Conservation (phyloP, 2,329 filamentous ascomycete genomes). For the Ophiostoma sp. region DNA sequence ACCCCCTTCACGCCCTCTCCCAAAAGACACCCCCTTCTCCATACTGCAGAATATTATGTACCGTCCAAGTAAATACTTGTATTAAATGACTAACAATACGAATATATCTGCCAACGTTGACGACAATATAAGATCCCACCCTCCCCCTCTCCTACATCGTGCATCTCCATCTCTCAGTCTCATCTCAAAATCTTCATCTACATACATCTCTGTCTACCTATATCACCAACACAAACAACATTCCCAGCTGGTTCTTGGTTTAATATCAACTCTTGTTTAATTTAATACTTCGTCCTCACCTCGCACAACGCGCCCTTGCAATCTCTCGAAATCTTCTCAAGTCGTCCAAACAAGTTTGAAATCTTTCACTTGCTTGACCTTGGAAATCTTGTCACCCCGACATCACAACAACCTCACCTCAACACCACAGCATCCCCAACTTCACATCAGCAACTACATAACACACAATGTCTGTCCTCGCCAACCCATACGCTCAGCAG, state of each 20-base stretch:
- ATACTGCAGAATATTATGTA: not conserved
- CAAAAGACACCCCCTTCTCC: conserved; percentile 8
- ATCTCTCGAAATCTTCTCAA: not conserved
- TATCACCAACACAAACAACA: conserved; percentile 25
- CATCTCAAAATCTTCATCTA: conserved; percentile 21
- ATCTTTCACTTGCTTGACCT: not conserved
- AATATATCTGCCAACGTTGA: conserved; percentile 4
- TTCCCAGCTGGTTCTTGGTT: conserved; percentile 36
- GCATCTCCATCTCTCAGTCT: conserved; percentile 13
- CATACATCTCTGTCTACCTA: conserved; percentile 21
- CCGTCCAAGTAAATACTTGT: not conserved
- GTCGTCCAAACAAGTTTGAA: too few relatives aligned
- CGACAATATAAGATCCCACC: conserved; percentile 14
- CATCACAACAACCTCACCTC: not conserved
- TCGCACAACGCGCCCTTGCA: not conserved
- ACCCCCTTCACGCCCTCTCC: not conserved
- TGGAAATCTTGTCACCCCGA: not conserved
- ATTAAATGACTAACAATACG: not conserved
- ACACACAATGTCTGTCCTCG: not conserved
- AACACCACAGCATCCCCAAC: not conserved
- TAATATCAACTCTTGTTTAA: conserved; percentile 22
- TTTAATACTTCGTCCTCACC: conserved; percentile 3
- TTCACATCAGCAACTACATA: not conserved
- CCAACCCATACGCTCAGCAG: conserved; percentile 26
- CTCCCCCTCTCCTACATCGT: not conserved